A percentile compares a stretch with the other conserved stretches of the same genome.
These are phyloP conservation scores for Coprinopsis marcescibilis DNA, from an alignment of 768 basidiomycete species.

Conservation along the genomic window DNA sequence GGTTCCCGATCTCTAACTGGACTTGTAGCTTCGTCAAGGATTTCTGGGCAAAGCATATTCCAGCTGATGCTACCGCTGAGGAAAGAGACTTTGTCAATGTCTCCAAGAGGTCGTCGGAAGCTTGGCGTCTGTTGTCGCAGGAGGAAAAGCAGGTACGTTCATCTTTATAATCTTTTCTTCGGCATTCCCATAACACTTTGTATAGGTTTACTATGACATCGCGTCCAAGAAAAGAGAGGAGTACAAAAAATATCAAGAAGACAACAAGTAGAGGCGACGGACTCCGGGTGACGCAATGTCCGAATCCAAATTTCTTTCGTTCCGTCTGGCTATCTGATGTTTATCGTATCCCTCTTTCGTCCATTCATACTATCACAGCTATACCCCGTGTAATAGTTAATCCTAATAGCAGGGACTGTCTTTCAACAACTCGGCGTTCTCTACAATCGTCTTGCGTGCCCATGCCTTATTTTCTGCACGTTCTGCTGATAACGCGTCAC, in stretches of 20 bases:
- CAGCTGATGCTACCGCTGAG: not conserved
- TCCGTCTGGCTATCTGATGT: no score
- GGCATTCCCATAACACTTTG: no score
- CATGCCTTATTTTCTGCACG: conserved; percentile 25
- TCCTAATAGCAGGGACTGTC: conserved; percentile 45
- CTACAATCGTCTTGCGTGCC: conserved; percentile 37
- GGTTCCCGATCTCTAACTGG: not conserved
- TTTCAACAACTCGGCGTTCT: conserved; percentile 36
- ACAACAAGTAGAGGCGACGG: no score
- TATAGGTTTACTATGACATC: not conserved
- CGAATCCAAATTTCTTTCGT: no score
- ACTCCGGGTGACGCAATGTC: no score
- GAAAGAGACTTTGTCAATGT: not conserved
- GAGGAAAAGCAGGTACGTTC: conserved; percentile 11
- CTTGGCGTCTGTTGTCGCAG: conserved; percentile 9
- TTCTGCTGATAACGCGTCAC: conserved; percentile 10
- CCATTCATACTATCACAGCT: conserved; percentile 1
- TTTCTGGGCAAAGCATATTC: not conserved
- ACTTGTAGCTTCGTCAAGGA: conserved; percentile 7
- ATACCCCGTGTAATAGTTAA: not conserved
- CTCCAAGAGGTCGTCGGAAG: not conserved
- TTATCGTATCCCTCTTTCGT: no score
- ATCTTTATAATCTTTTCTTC: not conserved
- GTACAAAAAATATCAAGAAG: no score
- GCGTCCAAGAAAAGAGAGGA: no score